These are phyloP conservation scores for Hippophae rhamnoides DNA, from an alignment of 306 rosid species.

Conservation along the genomic window DNA sequence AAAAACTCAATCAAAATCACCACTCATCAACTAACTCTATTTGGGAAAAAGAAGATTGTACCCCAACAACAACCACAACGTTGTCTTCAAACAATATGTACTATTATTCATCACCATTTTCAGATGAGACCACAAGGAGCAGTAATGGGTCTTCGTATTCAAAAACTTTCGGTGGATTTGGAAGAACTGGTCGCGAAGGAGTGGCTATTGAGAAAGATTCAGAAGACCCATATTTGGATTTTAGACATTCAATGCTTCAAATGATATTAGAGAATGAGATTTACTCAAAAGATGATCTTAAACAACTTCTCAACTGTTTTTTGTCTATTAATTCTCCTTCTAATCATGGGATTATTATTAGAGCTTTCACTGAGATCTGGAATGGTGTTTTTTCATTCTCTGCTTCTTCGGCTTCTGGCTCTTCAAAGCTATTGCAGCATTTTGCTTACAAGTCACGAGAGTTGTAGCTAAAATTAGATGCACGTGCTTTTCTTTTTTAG, in stretches of 20 bases:
- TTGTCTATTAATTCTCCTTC: conserved; percentile 67
- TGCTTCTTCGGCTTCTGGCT: conserved; percentile 2
- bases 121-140: background rate
- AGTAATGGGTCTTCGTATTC: background rate
- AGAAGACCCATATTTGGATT: conserved; percentile 81
- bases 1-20: conserved; percentile 19
- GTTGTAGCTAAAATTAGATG: conserved; percentile 10
- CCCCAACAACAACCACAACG: conserved; percentile 24
- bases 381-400: conserved; percentile 56
- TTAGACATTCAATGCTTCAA: conserved; percentile 79
- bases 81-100: conserved; percentile 32
- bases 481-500: conserved; percentile 15
- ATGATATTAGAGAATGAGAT: conserved; percentile 91
- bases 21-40: conserved; percentile 15
- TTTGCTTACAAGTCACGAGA: conserved; percentile 41
- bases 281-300: conserved; percentile 62
- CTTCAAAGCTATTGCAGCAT: conserved; percentile 15
- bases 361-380: conserved; percentile 93
- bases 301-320: conserved; percentile 70
- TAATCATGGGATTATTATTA: conserved; percentile 63
- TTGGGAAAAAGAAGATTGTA: conserved; percentile 27
- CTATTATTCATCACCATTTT: conserved; percentile 20
- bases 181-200: conserved; percentile 63
- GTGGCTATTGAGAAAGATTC: conserved; percentile 91
- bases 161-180: conserved; percentile 37